phyloP scores from a whole-genome alignment of 208 protist species.

The Trypanosoma platydactyli region DNA sequence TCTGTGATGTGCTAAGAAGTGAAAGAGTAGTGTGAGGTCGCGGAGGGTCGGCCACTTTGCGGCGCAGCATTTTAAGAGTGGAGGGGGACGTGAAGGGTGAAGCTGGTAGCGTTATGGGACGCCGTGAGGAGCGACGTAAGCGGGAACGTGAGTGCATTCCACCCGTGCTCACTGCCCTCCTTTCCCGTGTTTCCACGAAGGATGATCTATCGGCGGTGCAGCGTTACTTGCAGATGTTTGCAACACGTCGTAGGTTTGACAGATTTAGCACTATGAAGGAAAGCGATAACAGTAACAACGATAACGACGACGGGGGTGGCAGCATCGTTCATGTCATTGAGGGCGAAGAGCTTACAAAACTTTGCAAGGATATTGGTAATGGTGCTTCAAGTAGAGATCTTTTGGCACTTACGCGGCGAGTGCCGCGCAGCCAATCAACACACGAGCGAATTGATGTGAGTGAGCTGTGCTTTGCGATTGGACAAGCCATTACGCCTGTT shows the following conservation, averaged over 20 bases:
- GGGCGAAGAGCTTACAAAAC: slow-evolving; percentile 48
- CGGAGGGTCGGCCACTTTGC: too few relatives aligned
- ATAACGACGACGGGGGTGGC: slow-evolving; percentile 4
- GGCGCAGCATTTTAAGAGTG: too few relatives aligned
- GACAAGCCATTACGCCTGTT: slow-evolving; percentile 57
- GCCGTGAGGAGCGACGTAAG: slow-evolving; percentile 59
- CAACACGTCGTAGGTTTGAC: neutral
- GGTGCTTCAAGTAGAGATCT: slow-evolving; percentile 58
- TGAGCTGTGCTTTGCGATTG: slow-evolving; percentile 86
- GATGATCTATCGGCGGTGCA: slow-evolving; percentile 36
- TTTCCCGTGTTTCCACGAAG: slow-evolving; percentile 42
- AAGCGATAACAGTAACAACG: too few relatives aligned
- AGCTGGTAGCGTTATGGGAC: slow-evolving; percentile 76
- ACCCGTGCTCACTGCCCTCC: slow-evolving; percentile 43
- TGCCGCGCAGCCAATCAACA: slow-evolving; percentile 83
- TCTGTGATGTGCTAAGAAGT: too few relatives aligned
- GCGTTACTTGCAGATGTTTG: slow-evolving; percentile 20
- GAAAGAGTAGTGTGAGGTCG: too few relatives aligned
- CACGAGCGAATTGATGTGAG: slow-evolving; percentile 55
- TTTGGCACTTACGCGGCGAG: slow-evolving; percentile 58
- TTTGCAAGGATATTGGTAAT: slow-evolving; percentile 54
- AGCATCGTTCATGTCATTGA: slow-evolving; percentile 35
- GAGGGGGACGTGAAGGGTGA: too few relatives aligned
- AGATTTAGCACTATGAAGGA: too few relatives aligned
- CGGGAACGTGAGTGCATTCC: slow-evolving; percentile 66